Evolutionary conservation across 192 early-diverging fungal species (phyloP), one percentile per base, ranked within the genome.

Genomic region (Funneliformis geosporum): DNA sequence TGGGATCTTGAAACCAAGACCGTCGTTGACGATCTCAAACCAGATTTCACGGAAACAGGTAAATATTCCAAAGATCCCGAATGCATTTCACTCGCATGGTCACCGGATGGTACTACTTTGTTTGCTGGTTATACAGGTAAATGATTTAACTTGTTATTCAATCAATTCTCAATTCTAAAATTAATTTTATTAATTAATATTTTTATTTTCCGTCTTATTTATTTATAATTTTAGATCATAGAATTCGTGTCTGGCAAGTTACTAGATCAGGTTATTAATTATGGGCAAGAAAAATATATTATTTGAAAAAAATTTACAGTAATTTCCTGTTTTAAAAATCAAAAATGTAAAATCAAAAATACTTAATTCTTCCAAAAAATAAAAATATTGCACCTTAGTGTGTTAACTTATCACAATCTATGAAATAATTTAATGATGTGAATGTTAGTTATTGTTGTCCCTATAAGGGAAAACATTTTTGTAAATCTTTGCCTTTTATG

Each of bases 1-100:
- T 99, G 97, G 97, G 98, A 99, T 87, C 88, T 99, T 80, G 96
- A 99, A 91, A 94, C 92, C 91, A 99, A 99, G 95, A 91, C 90
- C 67, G 87, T 96, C 82, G 97, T 99, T 71, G 95, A 96, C 89
- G 97, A 98, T 88, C 91, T 95, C 79, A 88, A 88, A 79, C 92
- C 94, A 79, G 92, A 93, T 80, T 92, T 92, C 82, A 80, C 84
- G 79, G 89, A 90, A 60, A 82, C 87, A 68, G 92, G 92, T 87
- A 93, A 93, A 90, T 93, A 93, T 88, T 87, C 89, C 82, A 83
- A 84, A 64, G 73, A 82, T 76, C 87, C 89, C 79, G 95, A 96
- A 87, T 96, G 94, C 89, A 92, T 98, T 87, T 97, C 96, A 85
- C 90, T 99, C 69, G 96, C 96, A 85, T 99, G 98, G 98, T 96